Conservation (phyloP, 1,139 yeast species). For the Yamadazyma triangularis region DNA sequence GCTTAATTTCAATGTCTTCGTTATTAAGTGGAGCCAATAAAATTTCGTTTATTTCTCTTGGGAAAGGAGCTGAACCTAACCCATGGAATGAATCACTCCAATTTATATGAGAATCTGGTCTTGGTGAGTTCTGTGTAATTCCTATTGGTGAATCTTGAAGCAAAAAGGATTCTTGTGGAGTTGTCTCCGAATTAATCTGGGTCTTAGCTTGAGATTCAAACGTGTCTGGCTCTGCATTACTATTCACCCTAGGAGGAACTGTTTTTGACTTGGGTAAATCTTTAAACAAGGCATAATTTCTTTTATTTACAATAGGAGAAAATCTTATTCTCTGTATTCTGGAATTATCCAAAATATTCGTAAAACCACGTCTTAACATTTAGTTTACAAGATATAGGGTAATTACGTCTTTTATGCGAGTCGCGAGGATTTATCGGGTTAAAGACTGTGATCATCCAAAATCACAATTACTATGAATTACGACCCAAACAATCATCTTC, state of each 20-base stretch:
- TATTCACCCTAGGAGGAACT: neutral
- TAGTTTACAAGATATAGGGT: too few relatives aligned
- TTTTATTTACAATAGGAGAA: too few relatives aligned
- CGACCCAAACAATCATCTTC: slow-evolving; percentile 1
- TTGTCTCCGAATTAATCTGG: neutral
- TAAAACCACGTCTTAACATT: too few relatives aligned
- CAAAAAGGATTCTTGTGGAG: neutral
- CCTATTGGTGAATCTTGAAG: neutral
- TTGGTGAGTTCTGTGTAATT: neutral
- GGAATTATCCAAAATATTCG: too few relatives aligned
- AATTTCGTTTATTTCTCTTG: slow-evolving; percentile 52
- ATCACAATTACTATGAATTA: too few relatives aligned
- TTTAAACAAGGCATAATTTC: neutral
- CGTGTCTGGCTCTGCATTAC: too few relatives aligned
- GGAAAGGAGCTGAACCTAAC: slow-evolving; percentile 71
- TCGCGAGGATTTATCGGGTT: too few relatives aligned
- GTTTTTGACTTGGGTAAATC: neutral
- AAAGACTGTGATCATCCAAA: too few relatives aligned
- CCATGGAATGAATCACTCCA: slow-evolving; percentile 85
- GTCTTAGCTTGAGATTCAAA: neutral
- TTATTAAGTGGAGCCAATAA: slow-evolving; percentile 57
- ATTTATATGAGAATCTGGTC: slow-evolving; percentile 27
- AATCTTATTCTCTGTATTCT: too few relatives aligned
- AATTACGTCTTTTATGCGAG: too few relatives aligned
- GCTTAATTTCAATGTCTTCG: slow-evolving; percentile 85